Conservation (phyloP, 345 rosid genomes). For the Sisymbrium altissimum region DNA sequence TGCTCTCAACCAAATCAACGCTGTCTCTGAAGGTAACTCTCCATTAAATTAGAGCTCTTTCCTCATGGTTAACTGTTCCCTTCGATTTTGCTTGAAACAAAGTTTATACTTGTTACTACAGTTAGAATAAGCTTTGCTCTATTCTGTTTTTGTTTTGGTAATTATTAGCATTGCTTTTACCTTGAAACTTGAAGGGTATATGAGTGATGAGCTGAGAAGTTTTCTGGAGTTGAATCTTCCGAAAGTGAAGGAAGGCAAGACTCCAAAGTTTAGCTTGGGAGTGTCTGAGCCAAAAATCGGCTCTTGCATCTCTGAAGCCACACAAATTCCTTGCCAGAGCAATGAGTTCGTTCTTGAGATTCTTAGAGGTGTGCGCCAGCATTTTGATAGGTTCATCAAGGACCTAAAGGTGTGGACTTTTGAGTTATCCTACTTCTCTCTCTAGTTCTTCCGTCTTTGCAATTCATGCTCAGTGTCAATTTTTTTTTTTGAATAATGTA, state of each 20-base stretch:
- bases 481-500: constrained; percentile 13
- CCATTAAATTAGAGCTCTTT: neutral
- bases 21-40: constrained; percentile 71
- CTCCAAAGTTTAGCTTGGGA: constrained; percentile 73
- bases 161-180: neutral
- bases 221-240: constrained; percentile 89
- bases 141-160: neutral
- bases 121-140: neutral
- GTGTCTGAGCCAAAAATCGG: constrained; percentile 87
- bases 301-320: constrained; percentile 69
- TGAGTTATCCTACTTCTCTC: neutral
- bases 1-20: constrained; percentile 76
- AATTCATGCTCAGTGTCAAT: neutral
- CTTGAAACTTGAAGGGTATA: constrained; percentile 36
- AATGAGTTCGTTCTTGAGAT: constrained; percentile 84
- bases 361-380: constrained; percentile 81
- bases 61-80: neutral
- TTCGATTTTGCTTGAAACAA: neutral
- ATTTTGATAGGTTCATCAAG: constrained; percentile 79
- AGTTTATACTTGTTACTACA: neutral
- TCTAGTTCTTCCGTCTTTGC: neutral
- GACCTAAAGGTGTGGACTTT: constrained; percentile 67
- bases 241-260: constrained; percentile 79
- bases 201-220: constrained; percentile 84
- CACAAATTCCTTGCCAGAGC: constrained; percentile 82